Percentiles rank a stretch among this genome's conserved stretches.
These are phyloP conservation scores for Brassica carinata DNA, from an alignment of 345 rosid genomes.

Conservation along the genomic window DNA sequence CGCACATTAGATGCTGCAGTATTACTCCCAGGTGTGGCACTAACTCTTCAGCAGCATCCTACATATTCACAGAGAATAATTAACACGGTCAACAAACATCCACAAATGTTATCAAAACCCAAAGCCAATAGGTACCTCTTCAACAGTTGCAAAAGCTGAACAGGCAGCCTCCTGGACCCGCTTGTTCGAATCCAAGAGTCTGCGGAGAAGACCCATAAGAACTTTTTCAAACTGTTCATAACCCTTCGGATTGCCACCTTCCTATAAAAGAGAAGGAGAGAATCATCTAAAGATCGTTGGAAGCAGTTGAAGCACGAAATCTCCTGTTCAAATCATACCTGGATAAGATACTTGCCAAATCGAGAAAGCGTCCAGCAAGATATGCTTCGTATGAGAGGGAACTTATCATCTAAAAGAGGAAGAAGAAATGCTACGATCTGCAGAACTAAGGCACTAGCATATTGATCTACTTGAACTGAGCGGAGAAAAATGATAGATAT, in stretches of 20 bases:
- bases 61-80: conserved; percentile 36
- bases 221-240: conserved; percentile 79
- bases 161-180: conserved; percentile 99
- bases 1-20: conserved; percentile 93
- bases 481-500: conserved; percentile 6
- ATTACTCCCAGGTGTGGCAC: conserved; percentile 80
- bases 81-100: conserved; percentile 15
- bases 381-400: conserved; percentile 89
- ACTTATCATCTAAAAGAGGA: conserved; percentile 92
- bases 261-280: conserved; percentile 46
- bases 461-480: conserved; percentile 6
- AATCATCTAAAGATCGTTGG: conserved; percentile 16
- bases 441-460: conserved; percentile 28
- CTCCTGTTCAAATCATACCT: conserved; percentile 53
- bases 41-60: conserved; percentile 93
- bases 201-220: conserved; percentile 76
- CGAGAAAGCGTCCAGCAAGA: conserved; percentile 99
- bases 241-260: conserved; percentile 67
- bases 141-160: conserved; percentile 96
- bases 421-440: conserved; percentile 91
- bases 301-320: conserved; percentile 5
- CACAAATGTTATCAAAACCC: conserved; percentile 24
- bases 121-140: conserved; percentile 63
- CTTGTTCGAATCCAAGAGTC: conserved; percentile 90
- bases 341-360: conserved; percentile 93